Evolutionary conservation across 2,329 filamentous ascomycete species (phyloP), one percentile per base, ranked within the genome.

Genomic region (Aspergillus floridensis): DNA sequence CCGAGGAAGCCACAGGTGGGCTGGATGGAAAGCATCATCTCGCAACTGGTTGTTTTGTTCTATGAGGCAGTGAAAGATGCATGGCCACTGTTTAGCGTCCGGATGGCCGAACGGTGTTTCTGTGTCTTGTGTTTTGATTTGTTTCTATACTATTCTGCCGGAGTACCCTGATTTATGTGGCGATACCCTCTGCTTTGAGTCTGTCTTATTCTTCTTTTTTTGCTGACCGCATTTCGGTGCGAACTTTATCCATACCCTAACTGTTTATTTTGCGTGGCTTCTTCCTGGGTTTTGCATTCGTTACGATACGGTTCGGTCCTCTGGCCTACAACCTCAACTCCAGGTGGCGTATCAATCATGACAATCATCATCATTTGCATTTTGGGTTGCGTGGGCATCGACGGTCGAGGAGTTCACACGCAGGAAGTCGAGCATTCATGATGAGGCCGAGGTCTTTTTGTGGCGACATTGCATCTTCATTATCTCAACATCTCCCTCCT

Each of bases 101-200:
- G 7, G 53, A n/a, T 41, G 52, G 19, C 41, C 26, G 31, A 26
- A 48, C 22, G 53, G 41, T 55, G 44, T 55, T 55, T 55, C 48
- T 49, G 24, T 49, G 22, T 48, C 47, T 47, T 31, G 47, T 59
- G 44, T 56, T 58, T 53, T 54, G 31, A 24, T 63, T 49, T 56
- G 62, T 56, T 58, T 62, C 46, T 64, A 49, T 61, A 44, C 63
- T 59, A 44, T 62, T 51, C 54, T 59, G 56, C 58, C 59, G 56
- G 56, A 63, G 65, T 64, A 61, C 56, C 54, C 60, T 53, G 53
- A 63, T 67, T 61, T 67, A 63, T 62, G 59, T 63, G 58, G 65
- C 67, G 67, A 69, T 69, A 69, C 67, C 67, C 65, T 61, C 41
- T 66, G 57, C 55, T 32, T 63, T 52, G 66, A 56, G 55, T 59